Evolutionary conservation across 495 filamentous ascomycete genomes (phyloP), one percentile per base, ranked within the genome.

Genomic region (Gamarada debralockiae): DNA sequence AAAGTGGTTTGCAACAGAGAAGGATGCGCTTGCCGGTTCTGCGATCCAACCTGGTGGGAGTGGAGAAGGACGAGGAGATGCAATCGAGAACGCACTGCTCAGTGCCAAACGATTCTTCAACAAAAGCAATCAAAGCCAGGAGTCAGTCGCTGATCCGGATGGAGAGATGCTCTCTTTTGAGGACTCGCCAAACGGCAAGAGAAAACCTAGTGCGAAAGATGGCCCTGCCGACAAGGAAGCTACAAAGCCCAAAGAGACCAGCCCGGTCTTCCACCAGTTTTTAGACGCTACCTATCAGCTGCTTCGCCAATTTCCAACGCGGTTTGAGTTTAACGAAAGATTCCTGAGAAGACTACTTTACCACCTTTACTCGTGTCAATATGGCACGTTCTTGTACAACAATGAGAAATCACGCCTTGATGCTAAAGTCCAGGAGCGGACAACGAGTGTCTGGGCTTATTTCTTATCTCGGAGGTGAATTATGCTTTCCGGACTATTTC

Each of bases 201-300:
- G 48, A 48, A 37, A 24, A 3, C 39, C 22, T 6, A 25, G 17
- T 4, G 7, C 25, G 18, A 60, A 55, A 20, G 56, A 63, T 20
- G 21, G 57, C 17, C 47, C 54, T 15, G 58, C 73, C 54, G 65
- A 74, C 44, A 60, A 56, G 43, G 60, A 80, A 58, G 69, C 71
- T 31, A 80, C 78, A 25, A 79, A 77, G 43, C 66, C 73, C 23
- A 96, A 90, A 51, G 92, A 97, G 65, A 89, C 92, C 2, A 91
- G 87, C n/a, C 95, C 95, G 0, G 85, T 97, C 12, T 97, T 99
- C 70, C 95, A 99, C 61, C 95, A 99, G 65, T 99, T 97, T 67
- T 83, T 99, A 9, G 95, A 99, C 62, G 89, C 90, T 17, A 90
- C 90, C 3, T 97, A 92, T 57, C 95, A 99, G 59, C 75, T 99